These are phyloP conservation scores for Rosa persica DNA, from an alignment of 306 rosid species.

Conservation along the genomic window DNA sequence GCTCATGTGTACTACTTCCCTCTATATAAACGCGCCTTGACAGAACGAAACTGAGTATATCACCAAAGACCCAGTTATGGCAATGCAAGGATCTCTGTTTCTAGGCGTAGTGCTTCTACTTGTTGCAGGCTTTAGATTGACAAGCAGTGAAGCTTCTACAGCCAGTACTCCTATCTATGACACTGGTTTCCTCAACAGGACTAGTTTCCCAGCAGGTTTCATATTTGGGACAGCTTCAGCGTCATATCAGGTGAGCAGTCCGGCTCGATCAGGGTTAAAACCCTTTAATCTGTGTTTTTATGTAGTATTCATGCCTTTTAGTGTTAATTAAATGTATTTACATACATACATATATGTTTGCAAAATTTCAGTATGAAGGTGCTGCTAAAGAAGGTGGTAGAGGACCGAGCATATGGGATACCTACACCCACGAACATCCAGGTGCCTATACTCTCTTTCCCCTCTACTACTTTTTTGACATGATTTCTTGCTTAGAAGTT, in stretches of 20 bases:
- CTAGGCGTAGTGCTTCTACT: background rate
- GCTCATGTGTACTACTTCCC: background rate
- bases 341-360: background rate
- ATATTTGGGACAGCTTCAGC: conserved; percentile 50
- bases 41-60: background rate
- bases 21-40: background rate
- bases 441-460: conserved; percentile 1
- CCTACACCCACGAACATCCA: conserved; percentile 35
- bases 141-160: background rate
- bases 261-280: background rate
- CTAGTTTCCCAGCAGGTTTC: conserved; percentile 41
- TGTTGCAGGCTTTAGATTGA: background rate
- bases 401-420: conserved; percentile 50
- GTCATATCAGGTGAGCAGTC: conserved; percentile 34
- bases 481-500: background rate
- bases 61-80: background rate
- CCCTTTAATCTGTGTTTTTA: background rate
- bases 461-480: background rate
- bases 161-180: conserved; percentile 7
- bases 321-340: background rate
- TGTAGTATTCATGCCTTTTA: background rate
- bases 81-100: background rate
- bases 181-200: conserved; percentile 30
- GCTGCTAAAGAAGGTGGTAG: conserved; percentile 38
- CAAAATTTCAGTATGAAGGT: conserved; percentile 33